Base-by-base conservation (phyloP, 768 basidiomycete genomes). In the Neoboletus brunneissimus region DNA sequence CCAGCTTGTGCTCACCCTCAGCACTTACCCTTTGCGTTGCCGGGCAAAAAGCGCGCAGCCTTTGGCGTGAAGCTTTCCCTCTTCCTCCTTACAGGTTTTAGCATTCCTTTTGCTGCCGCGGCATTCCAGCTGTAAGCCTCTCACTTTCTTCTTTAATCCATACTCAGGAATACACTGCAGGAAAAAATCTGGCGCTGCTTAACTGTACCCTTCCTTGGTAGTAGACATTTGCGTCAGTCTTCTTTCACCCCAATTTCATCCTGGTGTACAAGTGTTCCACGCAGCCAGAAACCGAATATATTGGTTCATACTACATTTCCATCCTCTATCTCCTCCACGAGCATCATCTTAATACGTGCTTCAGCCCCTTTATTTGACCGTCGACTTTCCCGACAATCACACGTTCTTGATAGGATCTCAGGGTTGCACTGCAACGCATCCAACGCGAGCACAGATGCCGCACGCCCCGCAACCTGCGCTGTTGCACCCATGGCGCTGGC, bases 401-500 rank as follows among this genome's bases (percentile, higher is more conserved):
- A 93, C 20, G 77, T 81, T 46, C 80, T 78, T 6, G 77, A 71
- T 66, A 92, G 71, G 53, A 91, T 84, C 13, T 76, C 77, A 6
- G 83, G 71, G 64, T 90, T 84, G 27, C 80, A 81, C 55, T 88
- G 81, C 34, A 93, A 69, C 18, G 82, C 84, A 65, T 89, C 85
- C 57, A 93, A 67, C 12, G 89, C 89, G n/a, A 75, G 76, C 47
- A 81, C 62, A 7, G 87, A 87, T 4, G 85, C 86, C 38, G 72
- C 74, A 58, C 87, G 80, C 6, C 84, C 79, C 25, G 89, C 87
- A 18, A 77, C 73, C 29, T 79, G 72, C 10, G 77, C 72, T 8
- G 81, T 81, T 7, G 68, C 51, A 48, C 85, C 86, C 53, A 75
- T 74, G 2, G 80, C 86, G 48, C 75, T 83, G 29, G 87, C 82